Evolutionary conservation across 768 basidiomycete species (phyloP), one percentile per base, ranked within the genome.

Genomic region (Flagelloscypha sp.): DNA sequence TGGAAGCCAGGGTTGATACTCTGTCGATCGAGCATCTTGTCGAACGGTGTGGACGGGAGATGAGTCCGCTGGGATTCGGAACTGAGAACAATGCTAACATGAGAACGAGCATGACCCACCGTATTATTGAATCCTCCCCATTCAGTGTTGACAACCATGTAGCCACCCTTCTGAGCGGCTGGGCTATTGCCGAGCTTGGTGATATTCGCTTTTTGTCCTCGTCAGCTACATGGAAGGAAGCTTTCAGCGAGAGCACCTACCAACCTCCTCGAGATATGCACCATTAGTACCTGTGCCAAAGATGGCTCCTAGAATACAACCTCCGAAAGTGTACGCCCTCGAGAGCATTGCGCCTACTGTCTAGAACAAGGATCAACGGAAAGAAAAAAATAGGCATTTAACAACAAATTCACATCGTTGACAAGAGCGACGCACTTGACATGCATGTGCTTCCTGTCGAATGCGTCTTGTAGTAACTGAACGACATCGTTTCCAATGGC

Each of bases 271-370:
- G 32, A 99, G 75, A 59, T 95, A 99, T 8, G 95, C 95, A 20
- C 95, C 95, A 52, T 99, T 99, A 5, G 95, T 98, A 12, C 95
- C 95, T 0, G 95, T 99, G 17, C 95, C 95, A 54, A 98, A 98
- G 49, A 98, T 98, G 36, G 83, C 83, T 30, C 83, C 85, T 22
- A 93, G 73, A 11, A 90, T 65, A 49, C 88, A 94, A 5, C 85
- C 85, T 13, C 95, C 95, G 3, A 79, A 74, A n/a, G 84, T 85
- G 54, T 99, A 99, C 7, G 92, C 85, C 30, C 89, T 75, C 8
- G 93, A 93, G 19, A 99, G 66, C 29, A 97, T 72, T 5, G 95
- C 87, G 20, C 95, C 95, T 16, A 97, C 94, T 15, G 95, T 99
- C 92, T 95, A 35, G 5, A 23, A 33, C 22, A 4, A 11, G 30